Base-by-base conservation (phyloP, 768 basidiomycete genomes). In the Daedaleopsis sinensis region DNA sequence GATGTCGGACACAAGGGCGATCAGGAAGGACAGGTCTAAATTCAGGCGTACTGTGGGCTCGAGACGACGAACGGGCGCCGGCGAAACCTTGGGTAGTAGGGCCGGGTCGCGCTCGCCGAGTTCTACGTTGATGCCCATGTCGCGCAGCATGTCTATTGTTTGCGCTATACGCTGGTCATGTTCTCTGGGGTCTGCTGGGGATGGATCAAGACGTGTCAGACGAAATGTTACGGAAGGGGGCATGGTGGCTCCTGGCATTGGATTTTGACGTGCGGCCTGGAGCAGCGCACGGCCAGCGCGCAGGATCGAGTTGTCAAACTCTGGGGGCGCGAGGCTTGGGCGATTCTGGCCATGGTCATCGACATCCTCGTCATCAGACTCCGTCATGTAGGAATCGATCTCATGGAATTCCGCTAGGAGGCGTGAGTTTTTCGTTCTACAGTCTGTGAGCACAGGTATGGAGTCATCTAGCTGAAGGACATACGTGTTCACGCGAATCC, bases 401-500 rank as follows among this genome's bases (percentile, higher is more conserved):
- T 95, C 93, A 38, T 86, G 82, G 64, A 96, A 90, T 70, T 96
- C 94, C 36, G 88, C 82, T 5, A 90, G 74, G 32, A 96, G 77
- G 1, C 91, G 86, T 4, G 86, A 79, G 62, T 91, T 91, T 68
- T 90, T 94, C 11, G 89, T 84, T 11, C 93, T 95, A 16, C 3
- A 13, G 16, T 42, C 19, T 18, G 37, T 24, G 10, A 49, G 39
- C 9, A 2, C 19, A n/a, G 37, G 16, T 23, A 15, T 23, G 13
- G 46, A 19, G 1, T 56, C 15, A 50, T 13, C n/a, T 16, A 47
- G 21, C 21, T 38, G 35, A 32, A 35, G 51, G 35, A 84, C 89
- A 70, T 70, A 93, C 93, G 93, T 94, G 74, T 94, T 95, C 38
- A 95, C 83, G 66, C 93, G 83, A 43, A 93, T 86, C 94, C 94